Percentiles rank a stretch among this genome's conserved stretches.
phyloP scores from a whole-genome alignment of 331 rosid genomes.

The Stylosanthes scabra region DNA sequence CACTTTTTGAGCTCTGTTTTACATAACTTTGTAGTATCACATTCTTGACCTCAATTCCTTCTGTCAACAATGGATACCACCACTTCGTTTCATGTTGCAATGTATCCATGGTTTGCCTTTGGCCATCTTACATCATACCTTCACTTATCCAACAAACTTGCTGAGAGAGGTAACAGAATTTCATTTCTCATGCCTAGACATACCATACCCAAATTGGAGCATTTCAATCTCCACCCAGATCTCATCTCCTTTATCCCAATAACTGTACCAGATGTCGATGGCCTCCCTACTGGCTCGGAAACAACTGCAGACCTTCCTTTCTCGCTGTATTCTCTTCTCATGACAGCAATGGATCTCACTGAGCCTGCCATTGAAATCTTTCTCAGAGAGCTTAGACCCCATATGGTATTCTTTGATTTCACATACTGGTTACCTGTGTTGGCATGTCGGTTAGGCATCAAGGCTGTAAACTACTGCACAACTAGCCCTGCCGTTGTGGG shows the following conservation, averaged over 20 bases:
- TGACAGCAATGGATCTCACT: constrained; percentile 64
- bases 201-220: constrained; percentile 44
- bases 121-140: constrained; percentile 66
- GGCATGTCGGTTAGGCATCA: constrained; percentile 43
- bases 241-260: constrained; percentile 62
- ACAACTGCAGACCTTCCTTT: constrained; percentile 56
- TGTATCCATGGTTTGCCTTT: constrained; percentile 70
- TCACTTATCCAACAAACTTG: constrained; percentile 66
- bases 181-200: constrained; percentile 57
- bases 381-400: constrained; percentile 48
- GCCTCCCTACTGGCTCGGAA: constrained; percentile 55
- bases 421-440: constrained; percentile 57
- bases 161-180: constrained; percentile 54
- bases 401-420: constrained; percentile 58
- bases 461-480: constrained; percentile 44
- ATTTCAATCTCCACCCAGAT: constrained; percentile 57
- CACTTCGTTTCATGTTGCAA: constrained; percentile 48
- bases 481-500: constrained; percentile 55
- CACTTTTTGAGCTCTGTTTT: not conserved
- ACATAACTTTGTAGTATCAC: not conserved
- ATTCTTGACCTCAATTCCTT: constrained; percentile 13
- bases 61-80: constrained; percentile 25
- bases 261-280: constrained; percentile 50
- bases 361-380: constrained; percentile 41
- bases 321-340: constrained; percentile 38